Evolutionary conservation across 306 rosid species (phyloP).

Genomic region (Cucurbita moschata): DNA sequence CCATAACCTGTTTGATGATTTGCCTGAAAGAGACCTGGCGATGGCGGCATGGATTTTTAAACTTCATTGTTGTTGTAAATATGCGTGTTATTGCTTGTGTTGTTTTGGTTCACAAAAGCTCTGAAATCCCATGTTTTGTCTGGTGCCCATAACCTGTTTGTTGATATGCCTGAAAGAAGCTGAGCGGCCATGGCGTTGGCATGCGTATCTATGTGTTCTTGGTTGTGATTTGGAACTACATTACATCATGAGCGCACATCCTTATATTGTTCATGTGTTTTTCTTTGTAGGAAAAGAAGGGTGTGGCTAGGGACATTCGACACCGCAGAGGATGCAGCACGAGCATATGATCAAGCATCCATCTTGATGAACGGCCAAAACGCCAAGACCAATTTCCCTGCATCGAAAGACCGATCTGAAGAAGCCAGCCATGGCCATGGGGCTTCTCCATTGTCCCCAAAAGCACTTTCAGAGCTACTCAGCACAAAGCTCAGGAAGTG

Average conservation of each 20-base stretch:
- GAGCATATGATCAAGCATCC: constrained; percentile 96
- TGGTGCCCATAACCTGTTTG: neutral
- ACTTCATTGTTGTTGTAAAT: too few relatives aligned
- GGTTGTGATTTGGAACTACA: neutral
- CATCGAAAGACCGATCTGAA: constrained; percentile 11
- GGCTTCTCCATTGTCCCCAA: constrained; percentile 12
- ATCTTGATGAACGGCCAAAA: constrained; percentile 85
- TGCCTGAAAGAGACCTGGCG: neutral
- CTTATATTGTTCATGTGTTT: neutral
- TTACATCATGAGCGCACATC: neutral
- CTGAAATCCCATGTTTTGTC: neutral
- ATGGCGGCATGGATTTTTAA: too few relatives aligned
- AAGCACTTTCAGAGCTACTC: constrained; percentile 75
- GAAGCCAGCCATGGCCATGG: neutral
- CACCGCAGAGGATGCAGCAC: constrained; percentile 96
- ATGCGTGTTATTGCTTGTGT: neutral
- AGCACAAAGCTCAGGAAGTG: constrained; percentile 73
- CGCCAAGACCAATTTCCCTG: constrained; percentile 86
- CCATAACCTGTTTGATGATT: neutral
- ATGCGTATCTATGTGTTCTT: too few relatives aligned
- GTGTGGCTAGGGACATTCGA: constrained; percentile 97
- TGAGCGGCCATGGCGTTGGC: neutral
- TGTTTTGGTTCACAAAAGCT: neutral
- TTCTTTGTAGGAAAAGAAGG: constrained; percentile 60
- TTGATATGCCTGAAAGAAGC: neutral